Conservation (phyloP, 2,329 filamentous ascomycete genomes). For the Acrocalymma vagum region DNA sequence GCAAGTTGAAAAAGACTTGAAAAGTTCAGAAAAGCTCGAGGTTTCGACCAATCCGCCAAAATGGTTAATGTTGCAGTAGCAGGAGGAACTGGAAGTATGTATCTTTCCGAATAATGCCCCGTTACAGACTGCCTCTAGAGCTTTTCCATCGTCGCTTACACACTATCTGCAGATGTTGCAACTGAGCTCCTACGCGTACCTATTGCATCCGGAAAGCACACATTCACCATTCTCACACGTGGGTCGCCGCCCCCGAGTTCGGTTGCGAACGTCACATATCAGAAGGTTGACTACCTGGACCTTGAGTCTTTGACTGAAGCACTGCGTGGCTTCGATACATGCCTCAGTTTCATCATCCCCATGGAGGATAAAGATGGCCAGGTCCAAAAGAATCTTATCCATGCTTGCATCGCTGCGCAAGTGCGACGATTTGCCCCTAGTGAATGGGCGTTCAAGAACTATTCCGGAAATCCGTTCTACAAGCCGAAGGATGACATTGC, state of each 20-base stretch:
- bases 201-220: conserved; percentile 56
- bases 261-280: conserved; percentile 43
- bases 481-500: conserved; percentile 57
- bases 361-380: conserved; percentile 14
- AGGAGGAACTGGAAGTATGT: conserved; percentile 30
- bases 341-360: conserved; percentile 48
- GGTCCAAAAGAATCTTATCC: conserved; percentile 26
- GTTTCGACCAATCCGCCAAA: background rate
- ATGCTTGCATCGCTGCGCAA: conserved; percentile 25
- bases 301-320: conserved; percentile 42
- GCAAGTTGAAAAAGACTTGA: no score
- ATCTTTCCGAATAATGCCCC: no score
- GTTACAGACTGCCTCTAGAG: no score
- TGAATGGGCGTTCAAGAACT: conserved; percentile 26
- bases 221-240: conserved; percentile 59
- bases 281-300: conserved; percentile 54
- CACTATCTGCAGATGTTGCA: conserved; percentile 54
- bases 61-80: conserved; percentile 35
- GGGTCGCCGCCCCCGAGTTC: conserved; percentile 40
- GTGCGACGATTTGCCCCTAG: conserved; percentile 25
- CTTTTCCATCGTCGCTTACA: no score
- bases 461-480: conserved; percentile 55
- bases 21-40: no score
- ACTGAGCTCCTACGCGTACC: conserved; percentile 61
- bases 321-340: conserved; percentile 58